Base-by-base conservation (phyloP, 2,329 filamentous ascomycete genomes). In the Diplodia seriata region DNA sequence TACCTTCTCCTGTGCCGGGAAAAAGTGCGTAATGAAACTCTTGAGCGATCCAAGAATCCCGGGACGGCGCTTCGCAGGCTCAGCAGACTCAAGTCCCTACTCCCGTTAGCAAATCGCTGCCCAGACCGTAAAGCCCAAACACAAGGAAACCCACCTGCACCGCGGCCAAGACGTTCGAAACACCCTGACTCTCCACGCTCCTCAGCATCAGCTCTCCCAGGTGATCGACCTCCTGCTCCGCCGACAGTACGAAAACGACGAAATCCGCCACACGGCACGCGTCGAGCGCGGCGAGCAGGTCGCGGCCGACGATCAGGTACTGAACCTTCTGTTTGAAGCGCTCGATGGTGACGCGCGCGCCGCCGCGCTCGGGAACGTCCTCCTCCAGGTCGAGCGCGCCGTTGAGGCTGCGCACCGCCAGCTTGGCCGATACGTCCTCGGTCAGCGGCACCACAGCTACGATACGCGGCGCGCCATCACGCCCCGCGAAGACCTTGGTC, bases 271-370 rank as follows among this genome's bases (percentile, higher is more conserved):
- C 86, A 67, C 93, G 88, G 70, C 93, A 93, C 49, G 93, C 93
- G 79, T 99, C 94, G 68, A 98, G 81, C 66, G 91, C 92, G 43
- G 89, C 87, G 23, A 91, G 84, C 18, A 98, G 80, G 70, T 97
- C 91, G 67, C 90, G 85, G 73, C 88, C 87, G 0, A 91, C 83
- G 0, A 92, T 87, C 9, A 97, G 79, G 76, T 97, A 99, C 79
- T 96, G 91, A 14, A 99, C 79, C 75, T 91, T 97, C 78, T 98
- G 94, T 83, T 97, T 97, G 84, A 98, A 99, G 38, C 95, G 88
- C 70, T 97, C 93, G 73, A 98, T 85, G 8, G 89, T 84, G 33
- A 93, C 89, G 68, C 88, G 87, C 66, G 87, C 84, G 69, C 83
- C 80, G 64, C 85, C 86, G 70, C 86, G 84, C 49, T 87, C 82